Base-by-base conservation (phyloP, 768 basidiomycete genomes). In the Boletus rubroflammeus region DNA sequence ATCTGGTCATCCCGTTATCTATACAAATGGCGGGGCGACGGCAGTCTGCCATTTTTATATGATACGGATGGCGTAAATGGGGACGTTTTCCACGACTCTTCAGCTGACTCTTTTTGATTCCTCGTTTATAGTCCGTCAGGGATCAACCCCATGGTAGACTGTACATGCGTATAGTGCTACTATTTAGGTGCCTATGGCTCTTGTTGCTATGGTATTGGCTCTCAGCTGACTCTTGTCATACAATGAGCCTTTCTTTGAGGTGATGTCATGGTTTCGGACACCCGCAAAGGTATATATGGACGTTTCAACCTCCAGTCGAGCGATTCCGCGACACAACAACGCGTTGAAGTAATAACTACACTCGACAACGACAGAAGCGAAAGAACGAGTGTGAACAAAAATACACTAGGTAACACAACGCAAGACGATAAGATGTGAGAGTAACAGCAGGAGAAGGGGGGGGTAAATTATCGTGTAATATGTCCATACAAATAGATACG, bases 401-500 rank as follows among this genome's bases (percentile, higher is more conserved):
- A 8, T 53, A 48, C 34, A 34, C 25, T 47, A 43, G 17, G 21
- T 49, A 29, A 31, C 25, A 25, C 35, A 31, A 31, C 31, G 41
- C 25, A 15, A 43, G 23, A 50, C n/a, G 5, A 32, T 47, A 56
- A 5, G 25, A 32, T 26, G 32, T 19, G 23, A 44, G 34, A 34
- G 17, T 19, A 38, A 46, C 46, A 31, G 1, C 35, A 29, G 23
- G n/a, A 28, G 21, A n/a, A 28, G 53, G 19, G 26, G 1, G 23
- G 9, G 32, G 9, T 32, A 9, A 9, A 57, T 67, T 52, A 67
- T 48, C 55, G 47, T 52, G 19, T 23, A 43, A 51, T 17, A 32
- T 10, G 61, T 59, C 43, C 51, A 17, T 55, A 53, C 35, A 38
- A 32, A 56, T 55, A 45, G 47, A 50, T 56, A 47, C 9, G 23